phyloP scores from a whole-genome alignment of 257 asterid species.

The Ilex aquifolium region DNA sequence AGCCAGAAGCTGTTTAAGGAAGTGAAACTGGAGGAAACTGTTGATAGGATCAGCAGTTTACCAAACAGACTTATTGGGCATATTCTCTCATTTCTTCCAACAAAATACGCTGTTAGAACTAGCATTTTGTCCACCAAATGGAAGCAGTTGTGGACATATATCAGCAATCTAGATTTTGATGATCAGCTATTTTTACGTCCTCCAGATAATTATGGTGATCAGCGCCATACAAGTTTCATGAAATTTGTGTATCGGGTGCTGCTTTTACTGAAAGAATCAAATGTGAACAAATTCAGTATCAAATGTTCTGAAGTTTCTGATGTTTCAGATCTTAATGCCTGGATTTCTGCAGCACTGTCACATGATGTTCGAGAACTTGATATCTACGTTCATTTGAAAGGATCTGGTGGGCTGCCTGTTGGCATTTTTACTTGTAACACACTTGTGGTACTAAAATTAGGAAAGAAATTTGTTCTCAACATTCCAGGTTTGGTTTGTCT shows the following conservation, averaged over 20 bases:
- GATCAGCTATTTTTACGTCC: too few relatives aligned
- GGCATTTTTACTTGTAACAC: neutral
- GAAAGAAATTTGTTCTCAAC: neutral
- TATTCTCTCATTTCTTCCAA: constrained; percentile 45
- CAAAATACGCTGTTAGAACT: constrained; percentile 43
- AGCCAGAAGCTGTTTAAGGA: too few relatives aligned
- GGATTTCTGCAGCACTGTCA: neutral
- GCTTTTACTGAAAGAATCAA: neutral
- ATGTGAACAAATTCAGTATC: neutral
- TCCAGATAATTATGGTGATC: constrained; percentile 1
- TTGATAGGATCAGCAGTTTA: constrained; percentile 38
- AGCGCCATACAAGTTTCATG: constrained; percentile 29
- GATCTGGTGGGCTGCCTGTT: neutral
- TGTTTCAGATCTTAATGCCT: neutral
- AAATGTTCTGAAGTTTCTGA: neutral
- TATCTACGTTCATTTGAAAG: neutral
- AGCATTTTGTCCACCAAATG: constrained; percentile 44
- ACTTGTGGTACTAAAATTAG: neutral
- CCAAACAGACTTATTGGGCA: constrained; percentile 45
- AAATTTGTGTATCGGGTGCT: constrained; percentile 44
- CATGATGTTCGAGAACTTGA: neutral
- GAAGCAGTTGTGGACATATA: constrained; percentile 40
- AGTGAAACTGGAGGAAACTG: neutral
- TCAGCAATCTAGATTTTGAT: too few relatives aligned
- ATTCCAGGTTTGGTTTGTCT: neutral